phyloP scores from a whole-genome alignment of 2,329 filamentous ascomycete species.

The Byssothecium circinans region DNA sequence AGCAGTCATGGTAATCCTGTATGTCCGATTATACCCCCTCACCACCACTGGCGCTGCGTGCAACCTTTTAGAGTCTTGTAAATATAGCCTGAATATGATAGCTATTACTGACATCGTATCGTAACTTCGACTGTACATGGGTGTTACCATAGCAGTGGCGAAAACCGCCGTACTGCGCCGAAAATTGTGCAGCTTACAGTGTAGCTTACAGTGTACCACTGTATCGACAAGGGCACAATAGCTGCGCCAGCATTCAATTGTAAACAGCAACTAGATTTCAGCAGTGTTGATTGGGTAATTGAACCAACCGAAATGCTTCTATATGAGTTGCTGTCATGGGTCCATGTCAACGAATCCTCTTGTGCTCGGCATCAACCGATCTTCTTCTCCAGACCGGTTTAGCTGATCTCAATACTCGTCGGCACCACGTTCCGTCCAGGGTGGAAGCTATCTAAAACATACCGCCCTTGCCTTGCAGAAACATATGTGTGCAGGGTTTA shows the following conservation, averaged over 20 bases:
- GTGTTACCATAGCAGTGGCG: background rate
- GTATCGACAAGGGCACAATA: background rate
- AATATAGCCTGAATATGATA: background rate
- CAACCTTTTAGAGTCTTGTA: background rate
- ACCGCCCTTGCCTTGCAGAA: background rate
- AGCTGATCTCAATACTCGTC: background rate
- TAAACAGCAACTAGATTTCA: slow-evolving; percentile 4
- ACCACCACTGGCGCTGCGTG: background rate
- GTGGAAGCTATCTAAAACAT: background rate
- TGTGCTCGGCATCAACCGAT: background rate
- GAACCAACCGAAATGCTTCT: background rate
- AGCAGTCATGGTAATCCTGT: background rate
- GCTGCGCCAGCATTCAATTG: slow-evolving; percentile 7
- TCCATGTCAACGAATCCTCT: slow-evolving; percentile 1
- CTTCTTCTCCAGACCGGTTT: background rate
- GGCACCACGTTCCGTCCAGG: background rate
- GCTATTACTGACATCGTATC: background rate
- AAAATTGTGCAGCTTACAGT: background rate
- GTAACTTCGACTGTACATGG: background rate
- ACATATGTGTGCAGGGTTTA: background rate
- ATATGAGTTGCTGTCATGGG: background rate
- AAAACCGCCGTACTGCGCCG: background rate
- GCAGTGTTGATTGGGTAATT: slow-evolving; percentile 5
- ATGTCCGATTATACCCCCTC: background rate
- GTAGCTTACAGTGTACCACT: too few species aligned